phyloP scores from a whole-genome alignment of 208 protist species.

The Wallacemonas sp. region DNA sequence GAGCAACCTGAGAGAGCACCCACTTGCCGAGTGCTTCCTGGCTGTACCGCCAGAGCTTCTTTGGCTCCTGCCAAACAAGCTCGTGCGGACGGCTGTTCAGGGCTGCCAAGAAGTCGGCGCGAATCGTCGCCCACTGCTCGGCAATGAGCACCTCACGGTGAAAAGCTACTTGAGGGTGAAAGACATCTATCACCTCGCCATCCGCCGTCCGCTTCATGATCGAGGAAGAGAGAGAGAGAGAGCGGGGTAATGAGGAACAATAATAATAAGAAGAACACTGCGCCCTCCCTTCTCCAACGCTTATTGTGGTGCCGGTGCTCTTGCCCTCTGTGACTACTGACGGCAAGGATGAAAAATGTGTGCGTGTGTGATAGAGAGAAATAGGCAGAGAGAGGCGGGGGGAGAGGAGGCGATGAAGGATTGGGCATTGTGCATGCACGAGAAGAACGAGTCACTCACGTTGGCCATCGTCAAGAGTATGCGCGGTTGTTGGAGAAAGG shows the following conservation, averaged over 20 bases:
- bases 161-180: constrained; percentile 69
- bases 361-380: no score
- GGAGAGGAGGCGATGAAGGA: no score
- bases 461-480: no score
- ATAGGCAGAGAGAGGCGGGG: no score
- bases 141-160: constrained; percentile 79
- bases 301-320: no score
- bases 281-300: no score
- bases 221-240: background rate
- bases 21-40: constrained; percentile 88
- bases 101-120: constrained; percentile 59
- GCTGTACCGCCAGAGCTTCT: constrained; percentile 83
- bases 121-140: constrained; percentile 64
- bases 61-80: constrained; percentile 60
- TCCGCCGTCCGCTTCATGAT: constrained; percentile 54
- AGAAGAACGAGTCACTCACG: no score
- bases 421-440: no score
- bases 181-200: constrained; percentile 25
- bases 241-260: background rate
- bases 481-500: no score
- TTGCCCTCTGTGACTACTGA: no score
- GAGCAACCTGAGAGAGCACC: constrained; percentile 81
- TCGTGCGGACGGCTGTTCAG: constrained; percentile 20
- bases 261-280: background rate
- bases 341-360: no score